Evolutionary conservation across 2,329 filamentous ascomycete genomes (phyloP).

Genomic region (Alternaria angustiovoidea): DNA sequence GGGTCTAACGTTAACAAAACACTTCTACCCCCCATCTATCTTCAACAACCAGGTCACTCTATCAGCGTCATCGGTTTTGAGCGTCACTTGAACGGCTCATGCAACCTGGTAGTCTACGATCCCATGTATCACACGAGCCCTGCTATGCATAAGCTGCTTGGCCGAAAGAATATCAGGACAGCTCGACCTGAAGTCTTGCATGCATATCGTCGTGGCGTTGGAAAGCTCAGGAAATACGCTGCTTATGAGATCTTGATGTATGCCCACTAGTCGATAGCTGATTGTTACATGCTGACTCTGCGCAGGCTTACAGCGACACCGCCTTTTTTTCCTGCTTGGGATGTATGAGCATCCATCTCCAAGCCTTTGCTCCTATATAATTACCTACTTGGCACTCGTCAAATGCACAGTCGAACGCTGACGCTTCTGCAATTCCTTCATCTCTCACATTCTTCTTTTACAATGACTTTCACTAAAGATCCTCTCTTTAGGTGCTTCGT

Average conservation of each 20-base stretch:
- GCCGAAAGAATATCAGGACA: slow-evolving; percentile 57
- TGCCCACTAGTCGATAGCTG: slow-evolving; percentile 35
- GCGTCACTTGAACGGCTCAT: slow-evolving; percentile 67
- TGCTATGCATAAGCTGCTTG: slow-evolving; percentile 66
- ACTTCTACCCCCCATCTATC: slow-evolving; percentile 81
- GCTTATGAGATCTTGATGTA: slow-evolving; percentile 84
- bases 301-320: slow-evolving; percentile 48
- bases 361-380: slow-evolving; percentile 10
- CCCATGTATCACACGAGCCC: slow-evolving; percentile 78
- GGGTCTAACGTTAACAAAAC: slow-evolving; percentile 72
- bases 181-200: slow-evolving; percentile 64
- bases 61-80: slow-evolving; percentile 90
- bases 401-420: slow-evolving; percentile 7
- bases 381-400: slow-evolving; percentile 27
- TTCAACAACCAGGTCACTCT: slow-evolving; percentile 90
- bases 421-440: not conserved
- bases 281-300: slow-evolving; percentile 11
- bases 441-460: not conserved
- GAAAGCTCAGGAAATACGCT: slow-evolving; percentile 73
- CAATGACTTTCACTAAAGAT: slow-evolving; percentile 33
- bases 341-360: slow-evolving; percentile 45
- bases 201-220: slow-evolving; percentile 73
- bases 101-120: slow-evolving; percentile 85
- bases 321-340: slow-evolving; percentile 51
- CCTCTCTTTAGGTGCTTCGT: slow-evolving; percentile 42